Percentiles rank a stretch among this genome's conserved stretches.
Conservation (phyloP, 2,329 filamentous ascomycete species). For the Fusarium solani-melongenae region DNA sequence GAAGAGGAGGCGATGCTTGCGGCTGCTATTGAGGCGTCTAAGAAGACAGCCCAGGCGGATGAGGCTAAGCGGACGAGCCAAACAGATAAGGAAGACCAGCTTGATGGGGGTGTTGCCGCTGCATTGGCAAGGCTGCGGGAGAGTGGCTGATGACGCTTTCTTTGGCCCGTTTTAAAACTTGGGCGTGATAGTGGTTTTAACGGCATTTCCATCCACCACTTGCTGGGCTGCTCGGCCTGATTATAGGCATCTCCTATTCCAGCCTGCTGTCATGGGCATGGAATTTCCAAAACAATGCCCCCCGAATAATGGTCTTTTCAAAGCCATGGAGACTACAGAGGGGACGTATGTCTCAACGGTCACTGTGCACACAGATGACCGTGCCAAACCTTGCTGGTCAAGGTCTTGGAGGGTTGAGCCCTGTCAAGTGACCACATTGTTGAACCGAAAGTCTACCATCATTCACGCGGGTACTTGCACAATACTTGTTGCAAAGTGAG, state of each 20-base stretch:
- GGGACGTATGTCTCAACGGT: not conserved
- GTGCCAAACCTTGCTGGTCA: not conserved
- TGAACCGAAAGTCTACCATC: not conserved
- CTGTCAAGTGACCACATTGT: not conserved
- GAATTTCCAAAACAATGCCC: not conserved
- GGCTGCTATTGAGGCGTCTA: constrained; percentile 60
- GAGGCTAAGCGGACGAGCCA: constrained; percentile 38
- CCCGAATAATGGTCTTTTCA: not conserved
- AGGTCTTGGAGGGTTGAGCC: not conserved
- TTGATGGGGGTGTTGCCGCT: constrained; percentile 69
- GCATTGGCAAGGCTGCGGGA: constrained; percentile 70
- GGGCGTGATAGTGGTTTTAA: not conserved
- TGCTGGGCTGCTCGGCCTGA: not conserved
- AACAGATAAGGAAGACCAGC: constrained; percentile 48
- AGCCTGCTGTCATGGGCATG: not conserved
- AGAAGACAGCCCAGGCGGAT: constrained; percentile 48
- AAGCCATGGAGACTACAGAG: not conserved
- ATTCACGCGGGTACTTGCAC: not conserved
- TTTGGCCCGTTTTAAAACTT: not conserved
- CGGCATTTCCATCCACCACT: not conserved
- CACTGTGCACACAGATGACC: not conserved
- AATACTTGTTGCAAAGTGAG: not conserved
- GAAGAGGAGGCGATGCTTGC: constrained; percentile 63
- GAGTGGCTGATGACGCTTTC: constrained; percentile 32
- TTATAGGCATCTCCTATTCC: not conserved